Base-by-base conservation (phyloP, 2,329 filamentous ascomycete genomes). In the Herpotrichia juniperi region DNA sequence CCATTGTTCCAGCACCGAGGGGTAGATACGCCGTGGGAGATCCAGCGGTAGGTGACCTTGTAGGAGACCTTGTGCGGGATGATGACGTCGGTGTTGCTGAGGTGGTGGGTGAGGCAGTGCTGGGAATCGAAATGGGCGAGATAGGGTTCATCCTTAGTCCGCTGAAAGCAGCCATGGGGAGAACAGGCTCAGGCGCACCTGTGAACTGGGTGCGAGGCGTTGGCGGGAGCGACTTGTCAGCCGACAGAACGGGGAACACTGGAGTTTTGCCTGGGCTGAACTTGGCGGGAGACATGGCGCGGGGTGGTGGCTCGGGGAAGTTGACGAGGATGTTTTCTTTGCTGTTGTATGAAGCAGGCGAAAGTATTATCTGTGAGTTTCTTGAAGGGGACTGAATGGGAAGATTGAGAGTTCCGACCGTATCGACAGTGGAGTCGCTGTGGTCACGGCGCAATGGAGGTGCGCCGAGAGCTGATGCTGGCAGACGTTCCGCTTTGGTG, bases 71-170 rank as follows among this genome's bases (percentile, higher is more conserved):
- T 31, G 45, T 51, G 22, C 21, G 9, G 37, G 21, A 8, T 21
- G 37, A 28, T 28, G 40, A 30, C 21, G 53, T 9, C 24, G 53
- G 42, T 10, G 32, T 46, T 35, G 40, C 49, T 10, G 42, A 39
- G 24, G 25, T 30, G 24, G 40, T 11, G 16, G 48, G 30, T 19
- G 39, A 39, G 11, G 43, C 51, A 17, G 51, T 31, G 16, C 24
- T 40, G 11, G 42, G 17, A 17, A 51, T 52, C 6, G 57, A 46
- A 8, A 57, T 45, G 4, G 67, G 69, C 3, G 67, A 68, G 12
- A 73, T 53, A 4, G 71, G 71, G 46, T 74, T 73, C 69, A 73
- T 71, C 31, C 66, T 62, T 14, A 72, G 60, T 2, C 69, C 69
- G 43, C 65, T 71, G 31, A 69, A 32, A 14, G 21, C 55, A 11